Evolutionary conservation across 768 basidiomycete species (phyloP).

Genomic region (Tricholoma matsutake): DNA sequence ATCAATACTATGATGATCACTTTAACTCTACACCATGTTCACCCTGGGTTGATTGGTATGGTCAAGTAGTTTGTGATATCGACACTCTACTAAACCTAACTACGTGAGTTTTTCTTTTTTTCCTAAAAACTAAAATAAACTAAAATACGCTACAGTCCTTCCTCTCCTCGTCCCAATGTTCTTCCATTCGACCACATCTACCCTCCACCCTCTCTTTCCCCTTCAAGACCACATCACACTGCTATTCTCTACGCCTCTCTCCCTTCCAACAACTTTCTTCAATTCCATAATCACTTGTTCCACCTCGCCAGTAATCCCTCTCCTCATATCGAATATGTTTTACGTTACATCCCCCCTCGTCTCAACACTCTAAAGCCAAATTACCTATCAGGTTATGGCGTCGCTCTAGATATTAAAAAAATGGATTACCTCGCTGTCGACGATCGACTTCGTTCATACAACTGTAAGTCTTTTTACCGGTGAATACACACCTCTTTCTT

Average conservation of each 20-base stretch:
- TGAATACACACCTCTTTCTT: too few relatives aligned
- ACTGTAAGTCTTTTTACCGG: too few relatives aligned
- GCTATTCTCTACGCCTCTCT: conserved; percentile 80
- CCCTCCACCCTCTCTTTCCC: conserved; percentile 43
- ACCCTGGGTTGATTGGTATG: conserved; percentile 87
- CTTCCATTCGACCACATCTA: conserved; percentile 80
- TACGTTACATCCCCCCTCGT: conserved; percentile 60
- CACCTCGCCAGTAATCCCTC: conserved; percentile 41
- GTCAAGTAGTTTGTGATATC: conserved; percentile 64
- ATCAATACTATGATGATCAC: conserved; percentile 59
- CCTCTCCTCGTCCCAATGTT: conserved; percentile 41
- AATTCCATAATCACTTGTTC: conserved; percentile 65
- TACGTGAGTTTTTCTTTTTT: conserved; percentile 15
- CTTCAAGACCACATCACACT: conserved; percentile 51
- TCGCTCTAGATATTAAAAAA: conserved; percentile 90
- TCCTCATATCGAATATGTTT: conserved; percentile 65
- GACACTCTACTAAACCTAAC: conserved; percentile 47
- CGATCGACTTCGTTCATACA: conserved; percentile 52
- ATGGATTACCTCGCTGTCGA: conserved; percentile 95
- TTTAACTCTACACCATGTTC: conserved; percentile 42
- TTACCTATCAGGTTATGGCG: conserved; percentile 86
- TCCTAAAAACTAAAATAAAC: too few relatives aligned
- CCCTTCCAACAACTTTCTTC: conserved; percentile 61
- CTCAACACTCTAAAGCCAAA: conserved; percentile 24
- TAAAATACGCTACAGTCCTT: too few relatives aligned